Evolutionary conservation across 345 rosid genomes (phyloP), one percentile per base, ranked within the genome.

Genomic region (Populus alba): DNA sequence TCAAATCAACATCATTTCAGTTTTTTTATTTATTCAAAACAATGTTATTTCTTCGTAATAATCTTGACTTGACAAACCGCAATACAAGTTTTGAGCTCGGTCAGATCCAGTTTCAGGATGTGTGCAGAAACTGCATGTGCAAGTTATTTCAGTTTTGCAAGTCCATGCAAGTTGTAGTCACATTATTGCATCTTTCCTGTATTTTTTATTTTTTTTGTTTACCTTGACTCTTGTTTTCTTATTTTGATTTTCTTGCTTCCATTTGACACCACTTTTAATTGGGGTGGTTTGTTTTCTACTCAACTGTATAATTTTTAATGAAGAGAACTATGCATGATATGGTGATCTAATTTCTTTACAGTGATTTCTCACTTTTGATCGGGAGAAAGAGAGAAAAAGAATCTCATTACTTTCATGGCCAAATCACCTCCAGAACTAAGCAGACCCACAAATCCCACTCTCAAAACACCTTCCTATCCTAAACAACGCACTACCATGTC

Each of bases 401-500:
- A 22, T 18, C 8, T 31, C 35, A 20, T 67, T 12, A 66, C 45
- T 16, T 22, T 18, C 27, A 79, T 79, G 78, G 75, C 75, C 29
- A 74, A 68, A 47, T 12, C 78, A 74, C 69, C 70, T 33, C 69
- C 51, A 39, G 57, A 55, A 33, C 38, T 67, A 23, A 51, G 1
- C 37, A 68, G 66, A 35, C 55, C 20, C 7, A 8, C 73, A 25
- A 77, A 25, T 57, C 69, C 39, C 35, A 47, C 65, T 15, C 66
- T 59, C 55, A 66, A 72, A 20, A 78, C 51, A 7, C 9, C 51
- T 33, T 43, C n/a, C n/a, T 15, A 15, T 25, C 35, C 23, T 62
- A 41, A 63, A 47, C 63, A 79, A 17, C 72, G 38, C 77, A 27
- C 17, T 8, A 72, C 18, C 66, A 49, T 70, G 51, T 55, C 72